These are phyloP conservation scores for Plasmopara viticola DNA, from an alignment of 352 stramenopile species.

Conservation along the genomic window DNA sequence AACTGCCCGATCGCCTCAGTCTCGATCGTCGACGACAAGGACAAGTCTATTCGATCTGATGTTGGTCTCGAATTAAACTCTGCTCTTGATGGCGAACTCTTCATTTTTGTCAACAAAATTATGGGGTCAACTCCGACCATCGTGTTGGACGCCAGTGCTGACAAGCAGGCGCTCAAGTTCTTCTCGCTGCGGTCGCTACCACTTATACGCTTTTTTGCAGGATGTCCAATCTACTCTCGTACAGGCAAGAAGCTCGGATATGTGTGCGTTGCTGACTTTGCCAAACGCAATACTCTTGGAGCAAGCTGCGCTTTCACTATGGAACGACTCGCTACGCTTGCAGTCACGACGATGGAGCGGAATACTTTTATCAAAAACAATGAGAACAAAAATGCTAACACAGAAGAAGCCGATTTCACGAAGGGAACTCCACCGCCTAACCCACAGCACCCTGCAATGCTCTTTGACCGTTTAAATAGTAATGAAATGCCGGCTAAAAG, in stretches of 20 bases:
- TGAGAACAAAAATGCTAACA: constrained; percentile 12
- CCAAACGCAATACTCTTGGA: constrained; percentile 70
- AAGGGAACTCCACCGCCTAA: constrained; percentile 15
- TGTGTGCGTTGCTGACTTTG: constrained; percentile 68
- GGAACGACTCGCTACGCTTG: constrained; percentile 68
- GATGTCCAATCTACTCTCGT: constrained; percentile 71
- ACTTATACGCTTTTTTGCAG: constrained; percentile 68
- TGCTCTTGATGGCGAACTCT: constrained; percentile 49
- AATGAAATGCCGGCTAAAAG: constrained; percentile 1
- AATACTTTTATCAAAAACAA: constrained; percentile 35
- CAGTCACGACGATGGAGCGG: constrained; percentile 72
- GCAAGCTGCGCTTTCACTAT: constrained; percentile 73
- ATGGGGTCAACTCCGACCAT: constrained; percentile 75
- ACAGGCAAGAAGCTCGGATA: constrained; percentile 65
- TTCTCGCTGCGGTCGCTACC: constrained; percentile 41
- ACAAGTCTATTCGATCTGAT: constrained; percentile 44
- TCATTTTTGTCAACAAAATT: constrained; percentile 65
- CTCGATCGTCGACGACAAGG: constrained; percentile 49
- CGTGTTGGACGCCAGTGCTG: constrained; percentile 62
- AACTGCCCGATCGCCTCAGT: constrained; percentile 74
- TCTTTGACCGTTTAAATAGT: constrained; percentile 37
- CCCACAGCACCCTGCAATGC: constrained; percentile 27
- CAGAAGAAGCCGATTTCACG: constrained; percentile 22
- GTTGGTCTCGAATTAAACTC: constrained; percentile 44
- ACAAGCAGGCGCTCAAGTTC: constrained; percentile 56